Percentiles rank a stretch among this genome's conserved stretches.
phyloP scores from a whole-genome alignment of 2,329 filamentous ascomycete species.

The Cordyceps cicadae region DNA sequence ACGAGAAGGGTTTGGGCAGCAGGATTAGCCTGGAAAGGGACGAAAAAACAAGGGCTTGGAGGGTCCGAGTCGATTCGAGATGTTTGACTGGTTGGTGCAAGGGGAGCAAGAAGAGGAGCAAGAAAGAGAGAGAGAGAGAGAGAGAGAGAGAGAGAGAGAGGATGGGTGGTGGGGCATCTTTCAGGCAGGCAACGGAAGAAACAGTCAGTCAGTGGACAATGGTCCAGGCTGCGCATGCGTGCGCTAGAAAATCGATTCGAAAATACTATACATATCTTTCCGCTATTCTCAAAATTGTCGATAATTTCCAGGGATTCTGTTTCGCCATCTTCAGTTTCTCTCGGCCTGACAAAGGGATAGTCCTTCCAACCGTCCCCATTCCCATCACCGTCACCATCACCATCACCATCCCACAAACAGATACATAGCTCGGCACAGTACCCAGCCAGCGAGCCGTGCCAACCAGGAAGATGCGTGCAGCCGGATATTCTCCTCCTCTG shows the following conservation, averaged over 20 bases:
- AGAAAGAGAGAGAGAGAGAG: too few species aligned
- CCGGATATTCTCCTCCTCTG: neutral
- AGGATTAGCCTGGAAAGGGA: neutral
- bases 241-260: neutral
- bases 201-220: neutral
- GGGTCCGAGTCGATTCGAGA: neutral
- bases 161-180: neutral
- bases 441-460: neutral
- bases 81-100: slow-evolving; percentile 1
- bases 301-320: neutral
- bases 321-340: neutral
- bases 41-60: neutral
- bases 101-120: neutral
- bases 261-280: neutral
- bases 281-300: neutral
- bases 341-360: neutral
- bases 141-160: too few species aligned
- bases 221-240: neutral
- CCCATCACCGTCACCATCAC: too few species aligned
- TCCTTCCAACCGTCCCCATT: neutral
- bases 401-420: neutral
- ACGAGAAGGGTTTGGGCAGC: slow-evolving; percentile 1
- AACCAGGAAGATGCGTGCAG: neutral
- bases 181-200: neutral
- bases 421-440: neutral